These are phyloP conservation scores for Penicillium taxi DNA, from an alignment of 495 filamentous ascomycete species.

Conservation along the genomic window DNA sequence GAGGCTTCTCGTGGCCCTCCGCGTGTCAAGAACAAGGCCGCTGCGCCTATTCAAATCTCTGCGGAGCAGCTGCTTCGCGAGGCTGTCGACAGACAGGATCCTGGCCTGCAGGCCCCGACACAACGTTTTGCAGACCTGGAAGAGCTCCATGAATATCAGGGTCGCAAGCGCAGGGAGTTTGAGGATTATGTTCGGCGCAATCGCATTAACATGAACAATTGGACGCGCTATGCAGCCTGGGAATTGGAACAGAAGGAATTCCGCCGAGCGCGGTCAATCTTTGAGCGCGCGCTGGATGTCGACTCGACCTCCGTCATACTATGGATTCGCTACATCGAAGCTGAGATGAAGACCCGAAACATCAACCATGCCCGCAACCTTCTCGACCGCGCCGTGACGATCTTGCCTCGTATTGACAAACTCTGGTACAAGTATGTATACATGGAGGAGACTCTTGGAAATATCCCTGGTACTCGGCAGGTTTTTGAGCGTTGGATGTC, in stretches of 20 bases:
- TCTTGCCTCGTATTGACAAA: conserved; percentile 85
- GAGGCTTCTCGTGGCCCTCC: conserved; percentile 90
- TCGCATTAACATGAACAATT: conserved; percentile 93
- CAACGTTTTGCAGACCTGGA: conserved; percentile 94
- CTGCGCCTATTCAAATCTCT: conserved; percentile 83
- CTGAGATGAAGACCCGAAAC: conserved; percentile 92
- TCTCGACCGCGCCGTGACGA: conserved; percentile 91
- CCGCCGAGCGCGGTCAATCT: conserved; percentile 88
- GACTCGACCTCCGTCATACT: conserved; percentile 74
- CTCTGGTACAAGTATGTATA: conserved; percentile 99
- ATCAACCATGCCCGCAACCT: conserved; percentile 97
- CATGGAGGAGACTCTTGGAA: conserved; percentile 95
- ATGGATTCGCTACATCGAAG: conserved; percentile 87
- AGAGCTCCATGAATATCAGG: conserved; percentile 96
- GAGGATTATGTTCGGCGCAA: conserved; percentile 97
- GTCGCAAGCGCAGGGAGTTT: conserved; percentile 90
- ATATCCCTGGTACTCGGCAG: conserved; percentile 84
- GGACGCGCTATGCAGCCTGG: conserved; percentile 97
- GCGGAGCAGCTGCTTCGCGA: conserved; percentile 97
- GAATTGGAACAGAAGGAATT: conserved; percentile 98
- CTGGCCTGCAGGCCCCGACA: conserved; percentile 77
- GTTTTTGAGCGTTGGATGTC: conserved; percentile 98
- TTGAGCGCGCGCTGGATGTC: conserved; percentile 92
- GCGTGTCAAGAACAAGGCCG: conserved; percentile 94
- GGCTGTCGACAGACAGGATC: conserved; percentile 95